Base-by-base conservation (phyloP, 2,329 filamentous ascomycete genomes). In the Alternaria longipes region DNA sequence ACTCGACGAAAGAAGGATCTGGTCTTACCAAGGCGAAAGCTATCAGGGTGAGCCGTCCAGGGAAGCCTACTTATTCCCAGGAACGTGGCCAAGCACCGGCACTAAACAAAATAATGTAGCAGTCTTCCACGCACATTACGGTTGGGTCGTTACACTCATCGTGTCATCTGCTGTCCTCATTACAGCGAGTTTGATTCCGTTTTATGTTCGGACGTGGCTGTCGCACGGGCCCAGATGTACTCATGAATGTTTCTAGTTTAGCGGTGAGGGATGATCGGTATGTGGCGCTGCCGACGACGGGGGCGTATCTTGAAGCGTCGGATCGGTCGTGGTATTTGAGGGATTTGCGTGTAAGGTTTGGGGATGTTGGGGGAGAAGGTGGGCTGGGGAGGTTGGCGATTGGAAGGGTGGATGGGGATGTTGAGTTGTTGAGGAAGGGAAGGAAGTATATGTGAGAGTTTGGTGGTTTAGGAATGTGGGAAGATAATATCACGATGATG, bases 11-110 rank as follows among this genome's bases (percentile, higher is more conserved):
- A 46, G 3, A 0, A 6, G 12, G 5, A 30, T 26, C 8, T 46
- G 44, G 44, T 5, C 12, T 5, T 12, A 46, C 11, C 5, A 30
- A 7, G 44, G 30, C 1, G 8, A 3, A 4, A 40, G 36, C 36
- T n/a, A 40, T 24, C 22, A 24, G 22, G 5, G 22, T 5, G 5
- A 24, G 22, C 22, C 22, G 22, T 24, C 22, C 5, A 24, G 22
- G 22, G 22, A 24, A 24, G 1, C 5, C 22, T 24, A 24, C 28
- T 30, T 30, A 30, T 75, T 94, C 9, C 8, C n/a, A 9, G 18
- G 8, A 20, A 8, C 7, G 5, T 40, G 36, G 36, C 4, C 8
- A 8, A 32, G 3, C 3, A 16, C 4, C 2, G 45, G n/a, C 2
- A 22, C 45, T 6, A 47, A 8, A 34, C 11, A 18, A 11, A 47